Percentiles rank a stretch among this genome's conserved stretches.
phyloP scores from a whole-genome alignment of 805 yeast genomes.

The Candida xiaguanensis region DNA sequence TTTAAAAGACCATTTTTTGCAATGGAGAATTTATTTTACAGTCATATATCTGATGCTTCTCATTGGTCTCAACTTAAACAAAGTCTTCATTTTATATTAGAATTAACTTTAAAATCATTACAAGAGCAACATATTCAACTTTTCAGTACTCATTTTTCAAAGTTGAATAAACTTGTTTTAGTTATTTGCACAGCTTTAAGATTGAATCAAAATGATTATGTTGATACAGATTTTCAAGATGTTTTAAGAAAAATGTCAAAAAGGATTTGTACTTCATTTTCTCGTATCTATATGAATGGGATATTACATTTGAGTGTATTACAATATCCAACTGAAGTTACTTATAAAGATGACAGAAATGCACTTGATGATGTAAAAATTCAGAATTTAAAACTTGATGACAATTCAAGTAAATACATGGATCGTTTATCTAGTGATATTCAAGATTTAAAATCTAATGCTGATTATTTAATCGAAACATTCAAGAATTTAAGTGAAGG shows the following conservation, averaged over 20 bases:
- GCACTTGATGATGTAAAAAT: background rate
- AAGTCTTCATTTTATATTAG: constrained; percentile 45
- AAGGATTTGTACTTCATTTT: constrained; percentile 50
- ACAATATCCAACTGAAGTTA: constrained; percentile 23
- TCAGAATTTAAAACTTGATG: background rate
- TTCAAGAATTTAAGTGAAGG: constrained; percentile 30
- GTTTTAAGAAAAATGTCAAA: constrained; percentile 48
- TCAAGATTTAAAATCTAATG: constrained; percentile 29
- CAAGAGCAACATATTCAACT: constrained; percentile 46
- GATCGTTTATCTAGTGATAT: constrained; percentile 39
- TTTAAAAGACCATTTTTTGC: constrained; percentile 40
- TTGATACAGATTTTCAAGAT: constrained; percentile 42
- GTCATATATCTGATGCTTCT: constrained; percentile 54
- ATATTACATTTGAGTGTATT: constrained; percentile 51
- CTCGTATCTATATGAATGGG: constrained; percentile 65
- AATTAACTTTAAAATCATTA: constrained; percentile 48
- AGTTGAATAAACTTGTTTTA: constrained; percentile 50
- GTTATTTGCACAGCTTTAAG: constrained; percentile 54
- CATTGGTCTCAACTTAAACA: constrained; percentile 57
- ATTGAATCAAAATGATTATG: constrained; percentile 49
- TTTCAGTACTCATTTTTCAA: constrained; percentile 52
- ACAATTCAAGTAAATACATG: constrained; percentile 19
- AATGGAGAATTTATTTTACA: constrained; percentile 47
- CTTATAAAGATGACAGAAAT: constrained; percentile 1
- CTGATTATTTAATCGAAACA: constrained; percentile 25